phyloP scores from a whole-genome alignment of 805 yeast species.

The Candida vartiovaarae region DNA sequence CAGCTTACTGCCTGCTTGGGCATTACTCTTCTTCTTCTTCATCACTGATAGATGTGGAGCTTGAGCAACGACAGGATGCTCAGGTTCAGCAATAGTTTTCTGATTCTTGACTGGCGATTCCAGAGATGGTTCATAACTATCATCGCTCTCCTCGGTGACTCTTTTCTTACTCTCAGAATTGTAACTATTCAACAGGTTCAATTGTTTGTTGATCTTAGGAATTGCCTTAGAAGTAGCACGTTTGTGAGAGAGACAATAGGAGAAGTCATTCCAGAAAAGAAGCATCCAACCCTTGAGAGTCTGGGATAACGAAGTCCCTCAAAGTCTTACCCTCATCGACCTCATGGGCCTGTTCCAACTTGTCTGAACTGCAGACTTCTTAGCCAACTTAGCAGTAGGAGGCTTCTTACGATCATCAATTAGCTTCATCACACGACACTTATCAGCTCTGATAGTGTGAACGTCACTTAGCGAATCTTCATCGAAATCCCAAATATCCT shows the following conservation, averaged over 20 bases:
- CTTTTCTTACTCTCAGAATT: background rate
- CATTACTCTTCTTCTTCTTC: background rate
- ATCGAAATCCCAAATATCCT: constrained; percentile 22
- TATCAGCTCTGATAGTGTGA: background rate
- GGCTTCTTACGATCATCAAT: background rate
- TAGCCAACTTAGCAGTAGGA: background rate
- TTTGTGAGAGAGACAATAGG: constrained; percentile 7
- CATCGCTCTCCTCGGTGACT: background rate
- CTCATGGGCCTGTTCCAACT: constrained; percentile 6
- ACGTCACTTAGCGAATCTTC: background rate
- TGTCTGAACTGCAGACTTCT: constrained; percentile 6
- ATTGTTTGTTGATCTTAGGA: background rate
- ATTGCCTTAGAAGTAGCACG: constrained; percentile 1
- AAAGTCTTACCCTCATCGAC: constrained; percentile 1
- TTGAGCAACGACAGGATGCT: too few relatives aligned
- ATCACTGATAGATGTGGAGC: too few relatives aligned
- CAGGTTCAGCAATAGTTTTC: background rate
- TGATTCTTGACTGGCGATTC: background rate
- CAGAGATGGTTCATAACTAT: constrained; percentile 1
- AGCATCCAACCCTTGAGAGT: constrained; percentile 7
- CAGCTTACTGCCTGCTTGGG: background rate
- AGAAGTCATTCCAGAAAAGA: constrained; percentile 14
- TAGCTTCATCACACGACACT: constrained; percentile 6
- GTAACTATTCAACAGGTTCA: too few relatives aligned
- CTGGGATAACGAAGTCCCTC: constrained; percentile 1